A percentile compares a stretch with the other conserved stretches of the same genome.
phyloP scores from a whole-genome alignment of 2,329 filamentous ascomycete genomes.

The Pestalotiopsis sp. region DNA sequence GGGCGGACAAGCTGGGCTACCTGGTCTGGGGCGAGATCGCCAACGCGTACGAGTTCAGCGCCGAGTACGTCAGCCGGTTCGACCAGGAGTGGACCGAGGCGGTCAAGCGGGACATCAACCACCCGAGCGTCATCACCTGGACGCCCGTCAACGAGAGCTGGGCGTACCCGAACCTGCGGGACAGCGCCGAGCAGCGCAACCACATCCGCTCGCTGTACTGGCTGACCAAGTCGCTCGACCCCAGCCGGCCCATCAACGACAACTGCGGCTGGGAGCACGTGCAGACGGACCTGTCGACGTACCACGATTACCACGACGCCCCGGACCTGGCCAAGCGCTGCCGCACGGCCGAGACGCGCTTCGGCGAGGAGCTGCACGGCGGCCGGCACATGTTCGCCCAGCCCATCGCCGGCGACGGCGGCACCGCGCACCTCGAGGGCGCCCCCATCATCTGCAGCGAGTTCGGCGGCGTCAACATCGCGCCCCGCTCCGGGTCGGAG shows the following conservation, averaged over 20 bases:
- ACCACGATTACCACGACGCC: slow-evolving; percentile 68
- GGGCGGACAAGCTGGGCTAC: slow-evolving; percentile 62
- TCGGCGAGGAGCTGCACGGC: slow-evolving; percentile 48
- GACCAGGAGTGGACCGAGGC: slow-evolving; percentile 66
- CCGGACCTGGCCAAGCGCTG: slow-evolving; percentile 58
- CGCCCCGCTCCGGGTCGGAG: slow-evolving; percentile 41
- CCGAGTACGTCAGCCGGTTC: slow-evolving; percentile 61
- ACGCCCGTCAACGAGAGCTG: slow-evolving; percentile 67
- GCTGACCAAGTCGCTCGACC: slow-evolving; percentile 65
- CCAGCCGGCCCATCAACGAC: slow-evolving; percentile 67
- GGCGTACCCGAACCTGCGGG: slow-evolving; percentile 63
- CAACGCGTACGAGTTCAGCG: slow-evolving; percentile 64
- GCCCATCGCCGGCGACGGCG: slow-evolving; percentile 47
- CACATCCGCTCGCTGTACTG: slow-evolving; percentile 67
- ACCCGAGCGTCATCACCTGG: slow-evolving; percentile 67
- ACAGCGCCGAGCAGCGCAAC: slow-evolving; percentile 60
- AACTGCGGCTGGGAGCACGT: slow-evolving; percentile 76
- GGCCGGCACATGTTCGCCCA: slow-evolving; percentile 57
- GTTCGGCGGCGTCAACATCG: slow-evolving; percentile 71
- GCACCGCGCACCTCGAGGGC: slow-evolving; percentile 51
- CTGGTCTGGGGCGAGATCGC: slow-evolving; percentile 68
- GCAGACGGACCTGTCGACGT: slow-evolving; percentile 64
- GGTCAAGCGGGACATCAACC: slow-evolving; percentile 66
- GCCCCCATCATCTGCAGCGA: slow-evolving; percentile 69
- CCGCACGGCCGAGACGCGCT: slow-evolving; percentile 52